Percentiles rank a stretch among this genome's conserved stretches.
Conservation (phyloP, 805 yeast genomes). For the Clavispora vitiphila region DNA sequence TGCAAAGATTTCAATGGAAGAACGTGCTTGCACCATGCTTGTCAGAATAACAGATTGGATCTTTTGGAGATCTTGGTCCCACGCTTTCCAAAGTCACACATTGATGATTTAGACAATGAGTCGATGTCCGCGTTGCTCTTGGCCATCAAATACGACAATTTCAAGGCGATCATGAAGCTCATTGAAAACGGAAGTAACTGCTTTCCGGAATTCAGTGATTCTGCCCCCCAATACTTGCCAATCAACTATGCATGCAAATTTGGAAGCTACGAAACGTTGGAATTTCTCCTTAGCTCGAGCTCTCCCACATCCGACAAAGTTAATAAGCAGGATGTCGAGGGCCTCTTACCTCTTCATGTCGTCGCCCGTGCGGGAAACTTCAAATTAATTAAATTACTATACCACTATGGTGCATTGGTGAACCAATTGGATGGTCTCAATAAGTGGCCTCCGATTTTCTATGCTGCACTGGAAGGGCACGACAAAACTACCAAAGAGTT, state of each 20-base stretch:
- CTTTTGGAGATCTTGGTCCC: conserved; percentile 40
- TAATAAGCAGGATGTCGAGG: conserved; percentile 76
- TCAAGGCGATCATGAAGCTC: conserved; percentile 33
- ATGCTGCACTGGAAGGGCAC: conserved; percentile 85
- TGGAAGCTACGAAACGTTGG: conserved; percentile 70
- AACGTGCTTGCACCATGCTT: conserved; percentile 83
- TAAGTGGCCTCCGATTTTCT: conserved; percentile 91
- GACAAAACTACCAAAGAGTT: conserved; percentile 63
- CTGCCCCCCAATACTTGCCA: conserved; percentile 63
- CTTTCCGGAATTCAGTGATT: conserved; percentile 42
- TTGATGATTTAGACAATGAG: conserved; percentile 60
- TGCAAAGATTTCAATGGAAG: conserved; percentile 65
- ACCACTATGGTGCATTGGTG: conserved; percentile 66
- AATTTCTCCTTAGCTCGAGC: conserved; percentile 48
- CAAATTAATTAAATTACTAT: conserved; percentile 60
- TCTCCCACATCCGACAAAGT: conserved; percentile 18
- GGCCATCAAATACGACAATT: conserved; percentile 67
- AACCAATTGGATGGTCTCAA: conserved; percentile 80
- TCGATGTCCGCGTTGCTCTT: conserved; percentile 79
- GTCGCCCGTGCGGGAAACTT: conserved; percentile 81
- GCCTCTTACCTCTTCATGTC: conserved; percentile 82
- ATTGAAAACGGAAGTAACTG: conserved; percentile 32
- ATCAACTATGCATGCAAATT: conserved; percentile 84
- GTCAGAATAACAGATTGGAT: conserved; percentile 48
- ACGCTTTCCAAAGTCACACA: conserved; percentile 27